A percentile compares a stretch with the other conserved stretches of the same genome.
Conservation (phyloP, 208 protist genomes). For the Leishmania martiniquensis region DNA sequence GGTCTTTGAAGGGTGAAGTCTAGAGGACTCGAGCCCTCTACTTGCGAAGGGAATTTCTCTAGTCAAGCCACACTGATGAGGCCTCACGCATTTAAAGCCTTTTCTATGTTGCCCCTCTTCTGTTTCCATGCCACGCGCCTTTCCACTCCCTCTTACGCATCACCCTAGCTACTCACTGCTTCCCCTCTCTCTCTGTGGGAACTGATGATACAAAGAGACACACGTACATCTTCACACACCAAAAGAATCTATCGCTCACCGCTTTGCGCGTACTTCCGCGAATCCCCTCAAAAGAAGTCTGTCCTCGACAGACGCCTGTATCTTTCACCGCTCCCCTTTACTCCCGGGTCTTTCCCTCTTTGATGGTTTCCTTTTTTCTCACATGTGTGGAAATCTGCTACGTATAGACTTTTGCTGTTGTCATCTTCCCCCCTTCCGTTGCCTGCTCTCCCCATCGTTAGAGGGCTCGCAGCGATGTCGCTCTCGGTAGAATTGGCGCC, state of each 20-base stretch:
- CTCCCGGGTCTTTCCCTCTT: slow-evolving; percentile 1
- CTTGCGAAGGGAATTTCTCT: not conserved
- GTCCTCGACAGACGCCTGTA: not conserved
- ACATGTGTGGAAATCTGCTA: not conserved
- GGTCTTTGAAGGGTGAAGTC: not conserved
- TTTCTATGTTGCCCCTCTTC: not conserved
- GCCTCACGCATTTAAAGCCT: not conserved
- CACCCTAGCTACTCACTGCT: not conserved
- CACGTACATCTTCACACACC: not conserved
- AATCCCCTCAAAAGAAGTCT: not conserved
- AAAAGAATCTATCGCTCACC: not conserved
- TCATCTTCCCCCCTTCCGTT: not conserved
- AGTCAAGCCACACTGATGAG: not conserved
- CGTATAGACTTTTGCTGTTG: not conserved
- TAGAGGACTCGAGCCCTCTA: not conserved
- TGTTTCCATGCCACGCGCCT: not conserved
- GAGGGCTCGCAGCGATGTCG: not conserved
- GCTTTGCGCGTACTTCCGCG: not conserved
- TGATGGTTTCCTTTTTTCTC: slow-evolving; percentile 12
- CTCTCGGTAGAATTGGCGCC: slow-evolving; percentile 1
- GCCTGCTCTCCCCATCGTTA: not conserved
- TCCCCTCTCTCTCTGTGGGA: not conserved
- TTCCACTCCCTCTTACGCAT: not conserved
- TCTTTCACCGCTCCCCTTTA: slow-evolving; percentile 6
- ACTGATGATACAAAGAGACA: not conserved